Base-by-base conservation (phyloP, 441 rosid genomes). In the Aquilaria agallochum region DNA sequence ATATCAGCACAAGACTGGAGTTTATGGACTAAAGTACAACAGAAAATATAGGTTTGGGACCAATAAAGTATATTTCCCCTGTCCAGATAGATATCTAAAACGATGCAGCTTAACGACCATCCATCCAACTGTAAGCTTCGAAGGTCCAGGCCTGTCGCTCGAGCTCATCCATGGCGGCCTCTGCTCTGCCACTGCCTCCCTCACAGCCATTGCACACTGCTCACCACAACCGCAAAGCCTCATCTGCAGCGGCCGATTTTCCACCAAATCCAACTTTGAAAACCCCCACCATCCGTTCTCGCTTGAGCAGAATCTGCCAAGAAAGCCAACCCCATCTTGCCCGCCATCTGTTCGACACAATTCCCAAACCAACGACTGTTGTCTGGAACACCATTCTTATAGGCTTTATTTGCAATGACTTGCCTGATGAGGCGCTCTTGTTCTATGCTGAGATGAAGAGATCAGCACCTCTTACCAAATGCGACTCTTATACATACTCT, bases 321-420 rank as follows among this genome's bases (percentile, higher is more conserved):
- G 83, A 87, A 12, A 91, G 93, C 50, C 83, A 86, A 64, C 90
- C 91, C 61, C 83, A 68, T 36, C 80, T 87, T 11, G 96, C 89
- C 11, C 93, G 90, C 81, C 95, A 89, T 31, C 76, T 87, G 77
- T 85, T 92, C 76, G 98, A 89, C 63, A 67, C 90, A 65, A 83
- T 89, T 76, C 83, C 95, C 30, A 89, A 80, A 64, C 96, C 98
- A 15, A 80, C 84, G 3, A 79, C 84, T 2, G 83, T 80, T 63
- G 69, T 92, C 0, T 89, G 93, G 91, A 92, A 92, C 82, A 84
- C 98, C 31, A 80, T 92, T 62, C 83, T 92, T 67, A 89, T 92
- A 15, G 93, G 96, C 45, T 81, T 81, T 68, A 75, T 92, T 30
- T 89, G 93, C 79, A 92, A 92, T 61, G 73, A 78, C 63, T 67